phyloP scores from a whole-genome alignment of 139 green algal species.

The Ostreobium quekettii region DNA sequence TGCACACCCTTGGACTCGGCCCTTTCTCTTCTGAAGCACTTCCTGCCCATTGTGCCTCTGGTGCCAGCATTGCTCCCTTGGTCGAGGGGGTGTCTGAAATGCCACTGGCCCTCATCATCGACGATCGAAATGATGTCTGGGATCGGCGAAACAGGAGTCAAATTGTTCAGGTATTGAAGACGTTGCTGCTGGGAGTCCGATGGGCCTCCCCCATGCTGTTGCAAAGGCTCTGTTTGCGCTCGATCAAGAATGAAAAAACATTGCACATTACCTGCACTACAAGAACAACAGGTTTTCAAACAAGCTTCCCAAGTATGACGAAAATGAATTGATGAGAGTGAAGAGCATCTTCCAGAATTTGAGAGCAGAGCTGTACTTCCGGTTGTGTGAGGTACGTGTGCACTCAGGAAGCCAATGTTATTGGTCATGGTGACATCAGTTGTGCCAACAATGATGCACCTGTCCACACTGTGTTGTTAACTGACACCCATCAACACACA shows the following conservation, averaged over 20 bases:
- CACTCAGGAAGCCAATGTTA: no score
- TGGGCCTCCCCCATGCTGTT: no score
- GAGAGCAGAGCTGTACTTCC: conserved; percentile 12
- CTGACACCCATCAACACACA: no score
- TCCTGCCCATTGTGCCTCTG: no score
- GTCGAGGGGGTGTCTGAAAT: conserved; percentile 27
- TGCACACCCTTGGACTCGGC: conserved; percentile 1
- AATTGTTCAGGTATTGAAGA: conserved; percentile 64
- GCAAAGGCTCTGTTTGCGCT: no score
- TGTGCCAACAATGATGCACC: no score
- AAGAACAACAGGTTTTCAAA: neutral
- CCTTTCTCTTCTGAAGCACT: no score
- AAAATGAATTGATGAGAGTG: conserved; percentile 1
- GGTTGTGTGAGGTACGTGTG: conserved; percentile 14
- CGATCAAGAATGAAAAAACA: neutral
- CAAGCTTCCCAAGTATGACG: neutral
- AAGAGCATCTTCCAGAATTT: conserved; percentile 11
- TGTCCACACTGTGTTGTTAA: no score
- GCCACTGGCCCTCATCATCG: conserved; percentile 65
- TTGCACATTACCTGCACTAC: neutral
- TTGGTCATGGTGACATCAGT: no score
- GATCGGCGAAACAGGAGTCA: conserved; percentile 39
- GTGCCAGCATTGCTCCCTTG: neutral
- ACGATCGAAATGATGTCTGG: conserved; percentile 79
- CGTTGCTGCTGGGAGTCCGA: no score